A percentile compares a stretch with the other conserved stretches of the same genome.
Conservation (phyloP, 2,329 filamentous ascomycete genomes). For the Aspergillus pseudonomiae region DNA sequence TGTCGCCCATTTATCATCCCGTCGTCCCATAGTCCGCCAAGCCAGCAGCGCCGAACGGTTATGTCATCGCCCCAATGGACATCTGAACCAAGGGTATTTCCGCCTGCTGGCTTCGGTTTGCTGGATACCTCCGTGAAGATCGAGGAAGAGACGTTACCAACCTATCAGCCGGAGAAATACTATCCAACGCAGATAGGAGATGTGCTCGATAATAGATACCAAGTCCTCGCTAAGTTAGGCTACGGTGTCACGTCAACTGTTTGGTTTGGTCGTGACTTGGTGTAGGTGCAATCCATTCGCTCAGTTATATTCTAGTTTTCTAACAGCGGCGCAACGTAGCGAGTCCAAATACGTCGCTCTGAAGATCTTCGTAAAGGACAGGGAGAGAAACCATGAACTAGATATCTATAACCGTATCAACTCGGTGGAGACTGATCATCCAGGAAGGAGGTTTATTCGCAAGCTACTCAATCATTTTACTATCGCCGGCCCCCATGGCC, state of each 20-base stretch:
- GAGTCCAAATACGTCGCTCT: conserved; percentile 19
- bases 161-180: conserved; percentile 21
- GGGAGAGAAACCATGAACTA: conserved; percentile 19
- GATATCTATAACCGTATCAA: conserved; percentile 22
- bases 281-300: conserved; percentile 6
- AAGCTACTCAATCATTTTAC: conserved; percentile 22
- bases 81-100: neutral
- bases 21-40: neutral
- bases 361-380: conserved; percentile 21
- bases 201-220: conserved; percentile 26
- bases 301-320: neutral
- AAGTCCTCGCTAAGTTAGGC: conserved; percentile 29
- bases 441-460: conserved; percentile 21
- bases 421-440: conserved; percentile 18
- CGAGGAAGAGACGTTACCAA: conserved; percentile 25
- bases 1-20: neutral
- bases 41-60: neutral
- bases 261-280: conserved; percentile 26
- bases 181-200: conserved; percentile 25
- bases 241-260: conserved; percentile 32
- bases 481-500: conserved; percentile 20
- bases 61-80: neutral
- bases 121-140: conserved; percentile 14
- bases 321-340: neutral
- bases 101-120: neutral